Percentiles rank a stretch among this genome's conserved stretches.
These are phyloP conservation scores for Backusella morwellensis DNA, from an alignment of 192 early-diverging fungal genomes.

Conservation along the genomic window DNA sequence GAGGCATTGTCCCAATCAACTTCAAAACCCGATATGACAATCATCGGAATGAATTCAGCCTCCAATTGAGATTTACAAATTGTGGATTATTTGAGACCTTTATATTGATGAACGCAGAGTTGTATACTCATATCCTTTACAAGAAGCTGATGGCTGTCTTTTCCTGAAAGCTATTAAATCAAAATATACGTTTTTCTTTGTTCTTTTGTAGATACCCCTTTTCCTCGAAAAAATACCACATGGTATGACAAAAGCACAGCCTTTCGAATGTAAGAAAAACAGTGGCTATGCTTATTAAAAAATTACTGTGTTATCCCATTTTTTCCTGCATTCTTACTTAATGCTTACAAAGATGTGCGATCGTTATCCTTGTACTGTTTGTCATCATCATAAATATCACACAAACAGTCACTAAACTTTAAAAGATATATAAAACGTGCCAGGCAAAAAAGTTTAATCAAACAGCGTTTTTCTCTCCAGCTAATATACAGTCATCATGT, in stretches of 20 bases:
- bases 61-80: neutral
- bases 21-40: neutral
- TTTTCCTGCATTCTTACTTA: neutral
- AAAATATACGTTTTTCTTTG: neutral
- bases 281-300: neutral
- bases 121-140: neutral
- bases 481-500: neutral
- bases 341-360: neutral
- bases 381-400: neutral
- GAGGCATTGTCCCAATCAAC: neutral
- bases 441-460: neutral
- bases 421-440: neutral
- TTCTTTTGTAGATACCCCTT: neutral
- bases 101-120: neutral
- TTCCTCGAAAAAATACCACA: neutral
- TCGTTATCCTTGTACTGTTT: neutral
- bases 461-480: neutral
- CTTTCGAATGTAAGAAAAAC: neutral
- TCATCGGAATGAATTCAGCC: neutral
- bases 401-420: constrained; percentile 5
- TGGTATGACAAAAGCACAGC: neutral
- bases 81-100: neutral
- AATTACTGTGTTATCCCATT: neutral
- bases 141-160: neutral
- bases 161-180: neutral